Conservation (phyloP, 768 basidiomycete species). For the Rhizopogon vesiculosus region DNA sequence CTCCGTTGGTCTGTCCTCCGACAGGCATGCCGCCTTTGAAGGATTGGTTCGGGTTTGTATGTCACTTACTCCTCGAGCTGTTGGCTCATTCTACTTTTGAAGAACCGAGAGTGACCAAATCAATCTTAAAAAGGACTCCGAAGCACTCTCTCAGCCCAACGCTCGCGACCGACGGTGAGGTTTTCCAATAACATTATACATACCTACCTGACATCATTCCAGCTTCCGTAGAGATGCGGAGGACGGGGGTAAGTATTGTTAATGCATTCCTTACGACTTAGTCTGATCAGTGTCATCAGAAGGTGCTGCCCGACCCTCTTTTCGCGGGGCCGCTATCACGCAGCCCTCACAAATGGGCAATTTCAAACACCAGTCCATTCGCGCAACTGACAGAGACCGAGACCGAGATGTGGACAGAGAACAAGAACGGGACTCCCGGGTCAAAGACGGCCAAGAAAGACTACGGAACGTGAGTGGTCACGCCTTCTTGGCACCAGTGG, state of each 20-base stretch:
- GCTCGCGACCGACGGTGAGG: constrained; percentile 66
- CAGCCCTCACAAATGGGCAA: constrained; percentile 93
- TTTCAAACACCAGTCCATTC: constrained; percentile 84
- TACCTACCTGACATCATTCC: constrained; percentile 1
- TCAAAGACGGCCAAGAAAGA: constrained; percentile 75
- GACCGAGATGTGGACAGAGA: constrained; percentile 43
- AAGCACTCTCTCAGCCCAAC: constrained; percentile 43
- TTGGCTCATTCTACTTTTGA: constrained; percentile 18
- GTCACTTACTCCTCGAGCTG: constrained; percentile 8
- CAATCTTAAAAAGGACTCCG: constrained; percentile 57
- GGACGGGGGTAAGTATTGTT: constrained; percentile 52
- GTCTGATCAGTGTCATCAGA: constrained; percentile 27
- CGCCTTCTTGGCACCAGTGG: background rate
- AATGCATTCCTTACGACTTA: constrained; percentile 2
- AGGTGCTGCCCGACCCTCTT: constrained; percentile 56
- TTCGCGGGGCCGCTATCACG: constrained; percentile 56
- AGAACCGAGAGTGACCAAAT: constrained; percentile 44
- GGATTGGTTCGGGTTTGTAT: constrained; percentile 83
- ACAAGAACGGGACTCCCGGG: constrained; percentile 51
- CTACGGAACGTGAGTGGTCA: constrained; percentile 60
- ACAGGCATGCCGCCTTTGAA: constrained; percentile 76
- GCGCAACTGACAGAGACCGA: constrained; percentile 56
- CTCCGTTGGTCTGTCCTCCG: constrained; percentile 71
- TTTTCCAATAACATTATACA: background rate
- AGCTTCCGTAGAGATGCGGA: constrained; percentile 78